Base-by-base conservation (phyloP, 306 rosid species). In the Lupinus albus region DNA sequence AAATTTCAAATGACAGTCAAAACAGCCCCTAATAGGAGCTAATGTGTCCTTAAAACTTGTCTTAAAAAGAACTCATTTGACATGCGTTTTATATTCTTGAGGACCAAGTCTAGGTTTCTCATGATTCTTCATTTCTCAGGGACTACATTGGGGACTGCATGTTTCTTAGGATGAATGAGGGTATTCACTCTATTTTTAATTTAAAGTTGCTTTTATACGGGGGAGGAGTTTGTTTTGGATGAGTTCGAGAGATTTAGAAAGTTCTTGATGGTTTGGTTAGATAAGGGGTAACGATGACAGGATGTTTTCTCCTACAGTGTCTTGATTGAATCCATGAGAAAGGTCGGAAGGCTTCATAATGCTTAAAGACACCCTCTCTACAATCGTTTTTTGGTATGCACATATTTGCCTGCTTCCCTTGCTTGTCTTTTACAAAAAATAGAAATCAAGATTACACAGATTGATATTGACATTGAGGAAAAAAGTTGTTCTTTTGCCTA, bases 221-320 rank as follows among this genome's bases (percentile, higher is more conserved):
- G 69, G 84, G 80, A 82, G 44, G 78, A 33, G 82, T 82, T 70
- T 77, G 65, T 58, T 77, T 83, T 70, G 61, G 83, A 61, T 76
- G 74, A 74, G 71, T 75, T 80, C 25, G 79, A 82, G 84, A 79
- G 80, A 78, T 76, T 81, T 78, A 78, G 81, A 84, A 77, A 85
- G 78, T 73, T 65, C 54, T 81, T 87, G 84, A 30, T 30, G 35
- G 35, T 30, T 83, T 83, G 81, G 95, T 80, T 76, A 83, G 96
- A 86, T 72, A 66, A 84, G 88, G 97, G 95, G 87, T 85, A 88
- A 84, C 97, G 92, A 85, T 94, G 97, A 94, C 97, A 8, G 85
- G 96, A 81, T 94, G 93, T 86, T 94, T 94, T 94, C 96, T 94
- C 96, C 89, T 94, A 94, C 99, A 94, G 99, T 82, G 91, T 94